These are phyloP conservation scores for Physcomitrium patens DNA, from an alignment of 225 moss, liverwort and hornwort genomes.

Conservation along the genomic window DNA sequence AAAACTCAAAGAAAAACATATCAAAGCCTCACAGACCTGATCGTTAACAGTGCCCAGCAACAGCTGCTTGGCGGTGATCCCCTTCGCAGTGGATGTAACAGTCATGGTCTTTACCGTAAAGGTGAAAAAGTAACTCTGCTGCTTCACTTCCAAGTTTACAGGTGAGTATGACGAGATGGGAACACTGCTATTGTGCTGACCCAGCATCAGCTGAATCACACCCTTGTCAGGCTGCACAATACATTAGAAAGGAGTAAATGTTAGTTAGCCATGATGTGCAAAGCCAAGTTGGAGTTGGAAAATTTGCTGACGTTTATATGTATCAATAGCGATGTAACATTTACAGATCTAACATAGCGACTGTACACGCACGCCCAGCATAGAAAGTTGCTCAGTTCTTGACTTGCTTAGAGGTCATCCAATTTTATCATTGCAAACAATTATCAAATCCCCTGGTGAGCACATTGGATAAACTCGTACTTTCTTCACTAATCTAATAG, in stretches of 20 bases:
- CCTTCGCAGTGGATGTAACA: conserved; percentile 86
- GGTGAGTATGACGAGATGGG: conserved; percentile 82
- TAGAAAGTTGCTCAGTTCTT: not conserved
- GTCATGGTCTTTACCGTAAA: conserved; percentile 86
- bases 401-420: not conserved
- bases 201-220: conserved; percentile 83
- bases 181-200: conserved; percentile 79
- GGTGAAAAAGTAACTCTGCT: conserved; percentile 87
- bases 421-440: conserved; percentile 4
- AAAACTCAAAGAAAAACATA: conserved; percentile 12
- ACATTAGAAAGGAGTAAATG: conserved; percentile 15
- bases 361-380: not conserved
- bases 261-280: conserved; percentile 13
- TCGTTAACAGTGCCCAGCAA: conserved; percentile 88
- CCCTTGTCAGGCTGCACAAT: conserved; percentile 81
- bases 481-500: not conserved
- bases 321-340: not conserved
- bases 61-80: conserved; percentile 85
- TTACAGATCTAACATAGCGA: not conserved
- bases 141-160: conserved; percentile 76
- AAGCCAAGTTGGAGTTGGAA: conserved; percentile 23
- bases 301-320: not conserved
- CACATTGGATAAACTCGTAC: not conserved
- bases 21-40: conserved; percentile 64
- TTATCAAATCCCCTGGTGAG: not conserved